Conservation (phyloP, 345 rosid genomes). For the Euphorbia lathyris region DNA sequence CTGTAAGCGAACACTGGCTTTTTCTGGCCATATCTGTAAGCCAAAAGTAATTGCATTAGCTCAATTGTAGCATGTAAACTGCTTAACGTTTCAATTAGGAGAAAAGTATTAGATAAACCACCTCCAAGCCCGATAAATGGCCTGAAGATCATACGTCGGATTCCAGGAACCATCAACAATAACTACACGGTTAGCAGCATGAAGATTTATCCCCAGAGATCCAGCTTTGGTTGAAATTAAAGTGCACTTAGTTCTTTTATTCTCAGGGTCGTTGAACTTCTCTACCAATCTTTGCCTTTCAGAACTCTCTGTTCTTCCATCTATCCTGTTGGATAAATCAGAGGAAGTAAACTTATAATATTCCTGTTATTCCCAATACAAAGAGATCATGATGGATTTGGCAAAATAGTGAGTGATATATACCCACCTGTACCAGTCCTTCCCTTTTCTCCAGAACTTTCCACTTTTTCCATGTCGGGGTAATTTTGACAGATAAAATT, state of each 20-base stretch:
- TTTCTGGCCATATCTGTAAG: constrained; percentile 85
- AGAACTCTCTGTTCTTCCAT: constrained; percentile 96
- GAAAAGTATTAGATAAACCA: constrained; percentile 19
- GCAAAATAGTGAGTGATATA: constrained; percentile 1
- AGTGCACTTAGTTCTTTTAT: constrained; percentile 88
- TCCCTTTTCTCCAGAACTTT: constrained; percentile 91
- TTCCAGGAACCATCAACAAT: constrained; percentile 99
- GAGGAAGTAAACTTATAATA: constrained; percentile 3
- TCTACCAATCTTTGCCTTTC: constrained; percentile 95
- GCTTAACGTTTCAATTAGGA: neutral
- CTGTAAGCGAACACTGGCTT: constrained; percentile 98
- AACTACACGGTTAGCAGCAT: constrained; percentile 97
- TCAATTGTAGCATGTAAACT: neutral
- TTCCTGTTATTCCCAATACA: neutral
- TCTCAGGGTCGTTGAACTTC: constrained; percentile 81
- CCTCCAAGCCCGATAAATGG: constrained; percentile 99
- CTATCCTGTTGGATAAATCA: constrained; percentile 54
- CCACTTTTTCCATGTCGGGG: constrained; percentile 66
- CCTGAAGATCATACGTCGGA: constrained; percentile 98
- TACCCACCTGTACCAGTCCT: constrained; percentile 98
- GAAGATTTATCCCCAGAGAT: constrained; percentile 94
- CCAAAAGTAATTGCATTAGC: constrained; percentile 10
- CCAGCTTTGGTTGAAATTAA: constrained; percentile 97
- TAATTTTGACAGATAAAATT: constrained; percentile 80
- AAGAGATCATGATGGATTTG: neutral